Evolutionary conservation across 306 rosid species (phyloP).

Genomic region (Lathyrus aphaca): DNA sequence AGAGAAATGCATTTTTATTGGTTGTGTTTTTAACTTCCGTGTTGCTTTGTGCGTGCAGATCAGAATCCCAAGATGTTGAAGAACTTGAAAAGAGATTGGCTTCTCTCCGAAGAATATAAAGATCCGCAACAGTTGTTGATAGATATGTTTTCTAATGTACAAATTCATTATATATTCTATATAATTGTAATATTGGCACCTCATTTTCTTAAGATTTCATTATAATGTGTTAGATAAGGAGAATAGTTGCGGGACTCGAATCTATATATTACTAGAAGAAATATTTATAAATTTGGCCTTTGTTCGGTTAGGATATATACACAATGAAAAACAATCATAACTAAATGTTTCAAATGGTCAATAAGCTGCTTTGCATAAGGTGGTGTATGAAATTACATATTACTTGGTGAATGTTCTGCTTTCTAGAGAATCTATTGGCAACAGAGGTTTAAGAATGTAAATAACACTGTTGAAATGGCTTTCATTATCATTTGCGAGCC

Average conservation of each 20-base stretch:
- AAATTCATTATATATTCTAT: conserved; percentile 36
- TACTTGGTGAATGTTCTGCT: too few species aligned
- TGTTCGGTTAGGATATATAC: background rate
- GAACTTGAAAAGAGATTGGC: conserved; percentile 96
- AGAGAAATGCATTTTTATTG: conserved; percentile 3
- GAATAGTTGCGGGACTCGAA: conserved; percentile 17
- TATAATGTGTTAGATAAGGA: conserved; percentile 7
- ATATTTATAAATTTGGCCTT: background rate
- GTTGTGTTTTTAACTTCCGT: background rate
- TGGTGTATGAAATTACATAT: too few species aligned
- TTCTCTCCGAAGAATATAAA: conserved; percentile 76
- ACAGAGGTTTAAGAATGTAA: too few species aligned
- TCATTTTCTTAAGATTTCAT: conserved; percentile 10
- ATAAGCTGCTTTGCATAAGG: background rate
- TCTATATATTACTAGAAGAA: conserved; percentile 30
- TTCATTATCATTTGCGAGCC: too few species aligned
- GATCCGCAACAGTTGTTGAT: conserved; percentile 9
- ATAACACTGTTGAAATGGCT: too few species aligned
- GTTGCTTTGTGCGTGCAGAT: conserved; percentile 45
- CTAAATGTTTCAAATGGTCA: background rate
- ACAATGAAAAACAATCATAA: background rate
- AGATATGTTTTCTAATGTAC: conserved; percentile 38
- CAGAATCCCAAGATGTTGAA: conserved; percentile 73
- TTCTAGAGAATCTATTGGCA: background rate
- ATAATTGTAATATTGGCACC: conserved; percentile 32